A percentile compares a stretch with the other conserved stretches of the same genome.
phyloP scores from a whole-genome alignment of 2,329 filamentous ascomycete species.

The Penicillium vulpinum region DNA sequence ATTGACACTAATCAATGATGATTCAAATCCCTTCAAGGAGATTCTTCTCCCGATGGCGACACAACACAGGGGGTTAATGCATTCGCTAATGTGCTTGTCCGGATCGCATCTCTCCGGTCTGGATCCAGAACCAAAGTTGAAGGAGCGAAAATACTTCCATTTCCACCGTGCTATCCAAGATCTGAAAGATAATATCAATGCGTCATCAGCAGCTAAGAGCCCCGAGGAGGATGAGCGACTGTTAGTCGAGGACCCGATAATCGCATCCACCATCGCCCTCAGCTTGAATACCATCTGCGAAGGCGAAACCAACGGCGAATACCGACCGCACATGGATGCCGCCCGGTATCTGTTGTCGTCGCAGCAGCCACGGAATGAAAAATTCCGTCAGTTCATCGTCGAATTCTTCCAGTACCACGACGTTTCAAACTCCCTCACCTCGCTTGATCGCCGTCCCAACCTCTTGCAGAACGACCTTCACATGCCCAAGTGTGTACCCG shows the following conservation, averaged over 20 bases:
- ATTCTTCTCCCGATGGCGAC: slow-evolving; percentile 80
- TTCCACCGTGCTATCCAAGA: slow-evolving; percentile 48
- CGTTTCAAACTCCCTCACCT: slow-evolving; percentile 59
- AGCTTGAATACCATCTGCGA: slow-evolving; percentile 63
- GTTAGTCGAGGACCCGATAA: slow-evolving; percentile 58
- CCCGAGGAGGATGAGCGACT: slow-evolving; percentile 34
- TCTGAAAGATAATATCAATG: slow-evolving; percentile 42
- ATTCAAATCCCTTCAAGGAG: slow-evolving; percentile 81
- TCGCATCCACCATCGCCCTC: slow-evolving; percentile 60
- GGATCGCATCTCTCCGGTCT: slow-evolving; percentile 68
- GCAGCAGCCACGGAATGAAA: slow-evolving; percentile 61
- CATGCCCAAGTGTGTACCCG: slow-evolving; percentile 56
- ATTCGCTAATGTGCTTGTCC: slow-evolving; percentile 80
- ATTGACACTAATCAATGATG: slow-evolving; percentile 77
- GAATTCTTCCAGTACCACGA: slow-evolving; percentile 85
- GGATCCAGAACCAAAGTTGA: slow-evolving; percentile 52
- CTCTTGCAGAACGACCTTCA: slow-evolving; percentile 55
- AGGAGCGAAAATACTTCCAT: slow-evolving; percentile 57
- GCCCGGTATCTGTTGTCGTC: slow-evolving; percentile 70
- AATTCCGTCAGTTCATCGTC: slow-evolving; percentile 70
- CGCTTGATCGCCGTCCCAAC: slow-evolving; percentile 54
- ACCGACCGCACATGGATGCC: slow-evolving; percentile 74
- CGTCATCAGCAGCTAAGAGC: slow-evolving; percentile 24
- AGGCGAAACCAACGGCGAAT: slow-evolving; percentile 65
- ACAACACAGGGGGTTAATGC: slow-evolving; percentile 79